Base-by-base conservation (phyloP, 116 monocot genomes). In the Phalaenopsis hybrid region DNA sequence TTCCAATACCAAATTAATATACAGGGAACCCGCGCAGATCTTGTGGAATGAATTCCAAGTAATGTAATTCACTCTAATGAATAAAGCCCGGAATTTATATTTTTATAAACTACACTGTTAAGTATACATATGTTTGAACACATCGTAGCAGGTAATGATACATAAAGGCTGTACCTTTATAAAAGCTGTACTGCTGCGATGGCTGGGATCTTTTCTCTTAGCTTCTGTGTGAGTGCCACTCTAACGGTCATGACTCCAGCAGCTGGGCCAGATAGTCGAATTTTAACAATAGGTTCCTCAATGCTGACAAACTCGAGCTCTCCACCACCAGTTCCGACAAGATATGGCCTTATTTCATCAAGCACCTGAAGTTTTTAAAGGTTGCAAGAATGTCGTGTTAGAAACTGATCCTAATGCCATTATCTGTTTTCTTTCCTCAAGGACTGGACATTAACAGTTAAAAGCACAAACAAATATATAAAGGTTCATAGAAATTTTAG, bases 331-430 rank as follows among this genome's bases (percentile, higher is more conserved):
- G 95, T 92, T 65, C 98, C 98, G 46, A 89, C 87, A 6, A 99
- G 92, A 83, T 95, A 99, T 74, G 98, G 98, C 87, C 98, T 93
- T 65, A 99, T 90, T 86, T 99, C 98, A 61, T 95, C 98, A 51
- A 99, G 98, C n/a, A 99, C 98, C 98, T 99, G 79, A 79, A 75
- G 46, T 37, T 34, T 43, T 37, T 73, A 13, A 55, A 55, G 73
- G 41, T 41, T 17, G 13, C 4, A 33, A 11, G 4, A 37, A 73
- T 43, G 9, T 43, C 41, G 41, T 11, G 33, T 31, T 18, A 67
- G 25, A 25, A 67, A 7, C 23, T 7, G 67, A 28, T 67, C 8
- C 67, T 25, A 8, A 67, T 67, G 67, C 67, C 28, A 67, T 67
- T 55, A 8, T 67, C 23, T 67, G 67, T 25, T 67, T 67, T 11